A percentile compares a stretch with the other conserved stretches of the same genome.
Conservation (phyloP, 2,329 filamentous ascomycete genomes). For the Hypocreales sp. region DNA sequence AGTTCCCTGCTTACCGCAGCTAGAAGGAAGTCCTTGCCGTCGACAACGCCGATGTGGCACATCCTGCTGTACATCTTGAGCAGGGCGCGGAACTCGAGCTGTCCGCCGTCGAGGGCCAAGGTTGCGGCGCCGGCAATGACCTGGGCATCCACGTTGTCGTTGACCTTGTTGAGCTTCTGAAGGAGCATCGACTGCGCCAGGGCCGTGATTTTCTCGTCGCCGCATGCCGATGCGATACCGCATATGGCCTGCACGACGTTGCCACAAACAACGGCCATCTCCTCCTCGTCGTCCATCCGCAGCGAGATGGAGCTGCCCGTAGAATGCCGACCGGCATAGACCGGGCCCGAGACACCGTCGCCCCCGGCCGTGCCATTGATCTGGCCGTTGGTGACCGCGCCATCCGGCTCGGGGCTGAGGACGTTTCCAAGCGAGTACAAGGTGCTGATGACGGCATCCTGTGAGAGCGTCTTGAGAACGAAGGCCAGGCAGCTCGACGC, state of each 20-base stretch:
- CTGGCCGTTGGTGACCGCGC: slow-evolving; percentile 35
- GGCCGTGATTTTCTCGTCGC: slow-evolving; percentile 84
- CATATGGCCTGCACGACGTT: slow-evolving; percentile 95
- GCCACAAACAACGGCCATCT: slow-evolving; percentile 59
- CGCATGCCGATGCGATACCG: slow-evolving; percentile 65
- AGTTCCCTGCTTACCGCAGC: slow-evolving; percentile 38
- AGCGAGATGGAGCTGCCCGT: slow-evolving; percentile 70
- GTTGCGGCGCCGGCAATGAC: slow-evolving; percentile 73
- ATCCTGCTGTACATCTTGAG: slow-evolving; percentile 71
- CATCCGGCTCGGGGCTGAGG: slow-evolving; percentile 55
- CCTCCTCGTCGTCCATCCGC: slow-evolving; percentile 59
- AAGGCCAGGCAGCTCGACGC: slow-evolving; percentile 77
- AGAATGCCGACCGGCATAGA: slow-evolving; percentile 41
- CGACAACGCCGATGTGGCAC: slow-evolving; percentile 55
- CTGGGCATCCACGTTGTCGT: slow-evolving; percentile 60
- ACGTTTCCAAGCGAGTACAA: slow-evolving; percentile 95
- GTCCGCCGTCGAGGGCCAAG: slow-evolving; percentile 61
- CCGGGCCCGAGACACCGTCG: slow-evolving; percentile 20
- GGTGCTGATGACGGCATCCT: slow-evolving; percentile 88
- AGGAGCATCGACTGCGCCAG: slow-evolving; percentile 88
- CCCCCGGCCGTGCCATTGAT: slow-evolving; percentile 26
- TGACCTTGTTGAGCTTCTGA: slow-evolving; percentile 88
- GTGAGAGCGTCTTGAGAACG: slow-evolving; percentile 67
- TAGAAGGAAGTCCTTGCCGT: slow-evolving; percentile 51
- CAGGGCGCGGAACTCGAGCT: slow-evolving; percentile 70